Base-by-base conservation (phyloP, 1,284 basidiomycete genomes). In the Rhodotorula mucilaginosa region DNA sequence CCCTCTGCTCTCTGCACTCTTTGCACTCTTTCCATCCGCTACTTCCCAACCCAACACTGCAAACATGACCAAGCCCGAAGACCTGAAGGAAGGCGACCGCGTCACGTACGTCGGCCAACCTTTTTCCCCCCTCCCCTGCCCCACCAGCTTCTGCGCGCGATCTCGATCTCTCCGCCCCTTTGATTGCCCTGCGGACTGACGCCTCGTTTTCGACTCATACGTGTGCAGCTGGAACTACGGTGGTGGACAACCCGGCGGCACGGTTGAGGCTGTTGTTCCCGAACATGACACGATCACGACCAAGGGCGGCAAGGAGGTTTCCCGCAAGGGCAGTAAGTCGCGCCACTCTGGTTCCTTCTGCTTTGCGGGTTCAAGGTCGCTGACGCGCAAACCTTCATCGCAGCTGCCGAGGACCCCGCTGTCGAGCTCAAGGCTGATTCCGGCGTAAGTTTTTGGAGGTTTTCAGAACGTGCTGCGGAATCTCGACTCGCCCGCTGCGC, bases 391-490 rank as follows among this genome's bases (percentile, higher is more conserved):
- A 5, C 3, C 29, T 46, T 48, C 26, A 6, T 49, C 48, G 23
- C 58, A 71, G 66, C 65, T 5, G 68, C 64, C 4, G 73, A 74
- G n/a, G 70, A 74, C 49, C 73, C 73, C 12, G 73, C 73, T n/a
- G 73, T 74, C 39, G 69, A 71, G 61, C 54, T 74, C 44, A 69
- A 71, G 58, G 73, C 73, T 29, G 65, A 66, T 26, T 57, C 70
- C 8, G 70, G 73, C 60, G 72, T 73, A 18, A 56, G 72, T 67
- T 1, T 13, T 21, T 15, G 26, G 21, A 48, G 13, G 29, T 7
- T 31, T 19, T 54, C n/a, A 21, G 1, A 15, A 15, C 26, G 23
- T 26, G 21, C n/a, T 54, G 52, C n/a, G 39, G 39, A 44, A 44
- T 44, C 12, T 44, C 39, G 39, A 44, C 39, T 13, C 39, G 39